Base-by-base conservation (phyloP, 2,329 filamentous ascomycete genomes). In the Alternaria hordeiaustralica region DNA sequence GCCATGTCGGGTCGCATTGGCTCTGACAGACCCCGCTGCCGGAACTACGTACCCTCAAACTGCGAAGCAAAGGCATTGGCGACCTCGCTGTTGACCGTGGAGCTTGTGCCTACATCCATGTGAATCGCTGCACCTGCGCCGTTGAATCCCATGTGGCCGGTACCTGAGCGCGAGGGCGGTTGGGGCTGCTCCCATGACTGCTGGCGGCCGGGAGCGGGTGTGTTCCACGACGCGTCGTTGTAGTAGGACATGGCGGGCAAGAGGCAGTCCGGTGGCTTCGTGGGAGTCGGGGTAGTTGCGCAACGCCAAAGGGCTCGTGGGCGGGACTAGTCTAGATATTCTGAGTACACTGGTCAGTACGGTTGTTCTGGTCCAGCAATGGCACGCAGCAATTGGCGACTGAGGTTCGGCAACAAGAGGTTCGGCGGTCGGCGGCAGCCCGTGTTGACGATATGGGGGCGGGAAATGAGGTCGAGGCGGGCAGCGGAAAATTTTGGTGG, bases 31-130 rank as follows among this genome's bases (percentile, higher is more conserved):
- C 25, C 15, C 45, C 28, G 47, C 44, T 12, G 25, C 8, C 23
- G 26, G 44, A 36, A 45, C 26, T 57, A 88, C 91, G 80, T 90
- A 96, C 92, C 92, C 84, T 97, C 94, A 81, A 97, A 91, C 82
- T 97, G 94, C 79, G 92, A 90, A 71, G 89, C 89, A 80, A 97
- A 97, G 63, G 94, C 93, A 76, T 86, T 84, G 62, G 88, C 86
- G 65, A 96, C 93, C 70, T 95, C 92, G 55, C 81, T 78, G 69
- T 85, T 85, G 70, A 84, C 80, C 30, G 91, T 90, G 61, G 91
- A 94, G 81, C 87, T 93, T 66, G 92, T 88, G 82, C 91, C 92
- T 93, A 80, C 67, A 68, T 74, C 69, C 58, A 58, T 74, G 74
- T 82, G 77, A 77, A 71, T 75, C 63, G 61, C 50, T 60, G 65